Evolutionary conservation across 805 yeast genomes (phyloP), one percentile per base, ranked within the genome.

Genomic region (Yarrowia sp.): DNA sequence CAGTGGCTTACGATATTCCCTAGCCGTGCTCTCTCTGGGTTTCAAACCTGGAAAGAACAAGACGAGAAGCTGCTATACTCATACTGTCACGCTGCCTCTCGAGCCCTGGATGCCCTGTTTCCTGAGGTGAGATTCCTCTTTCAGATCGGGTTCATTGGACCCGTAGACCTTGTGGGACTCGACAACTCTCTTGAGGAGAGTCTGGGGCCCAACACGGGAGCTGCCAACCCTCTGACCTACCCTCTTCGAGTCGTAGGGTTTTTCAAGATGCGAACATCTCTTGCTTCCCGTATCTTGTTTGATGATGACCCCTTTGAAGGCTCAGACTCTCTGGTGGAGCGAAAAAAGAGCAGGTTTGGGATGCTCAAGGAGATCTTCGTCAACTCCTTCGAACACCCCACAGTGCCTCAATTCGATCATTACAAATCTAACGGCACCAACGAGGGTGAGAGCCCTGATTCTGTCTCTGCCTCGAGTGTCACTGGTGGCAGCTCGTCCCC

Each of bases 111-210:
- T 65, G 76, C 78, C 0, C 68, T 77, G 33, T 76, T 75, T 62
- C 75, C 79, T 10, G 79, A 77, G 65, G 71, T 73, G 3, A 67
- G 78, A 43, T 77, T 76, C 65, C 71, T 73, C 43, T 77, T 74
- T 68, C 70, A 74, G 38, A 70, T 71, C 66, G 75, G 77, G 1
- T 77, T 76, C 66, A 70, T 72, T 62, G 79, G 78, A 4, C 75
- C 76, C n/a, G 73, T 74, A 59, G 77, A 77, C 17, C 69, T 54
- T 3, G 61, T 58, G 14, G 63, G 63, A 24, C 63, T 58, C 4
- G 51, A 58, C 22, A 43, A 58, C 41, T 43, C 63, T 12, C 51
- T 58, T 16, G 51, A 58, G 16, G 63, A 41, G 22, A 58, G 35
- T 12, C 51, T 41, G n/a, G 51, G 21, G 1, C 30, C 49, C 8